phyloP scores from a whole-genome alignment of 495 filamentous ascomycete species.

The Penicillium desertorum region DNA sequence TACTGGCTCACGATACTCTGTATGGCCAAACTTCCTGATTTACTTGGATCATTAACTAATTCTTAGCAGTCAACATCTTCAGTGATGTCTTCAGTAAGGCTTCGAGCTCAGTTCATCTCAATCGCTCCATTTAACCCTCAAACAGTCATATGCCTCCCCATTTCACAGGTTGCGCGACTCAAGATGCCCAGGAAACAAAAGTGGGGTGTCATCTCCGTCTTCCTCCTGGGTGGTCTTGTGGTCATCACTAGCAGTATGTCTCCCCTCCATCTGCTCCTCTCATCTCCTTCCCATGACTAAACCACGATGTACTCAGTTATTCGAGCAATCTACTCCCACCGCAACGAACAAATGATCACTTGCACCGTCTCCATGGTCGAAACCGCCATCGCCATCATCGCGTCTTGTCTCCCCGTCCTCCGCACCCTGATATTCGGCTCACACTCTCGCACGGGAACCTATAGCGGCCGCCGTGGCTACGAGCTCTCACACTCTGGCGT shows the following conservation, averaged over 20 bases:
- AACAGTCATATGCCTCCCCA: slow-evolving; percentile 27
- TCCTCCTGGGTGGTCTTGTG: slow-evolving; percentile 26
- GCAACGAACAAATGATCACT: slow-evolving; percentile 28
- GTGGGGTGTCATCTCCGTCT: slow-evolving; percentile 24
- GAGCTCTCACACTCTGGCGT: slow-evolving; percentile 5
- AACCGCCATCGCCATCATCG: slow-evolving; percentile 30
- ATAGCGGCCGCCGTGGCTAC: slow-evolving; percentile 19
- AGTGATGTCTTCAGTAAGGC: slow-evolving; percentile 25
- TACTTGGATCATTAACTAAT: slow-evolving; percentile 1
- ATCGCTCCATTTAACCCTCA: background rate
- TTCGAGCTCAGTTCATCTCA: background rate
- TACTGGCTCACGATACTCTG: slow-evolving; percentile 28
- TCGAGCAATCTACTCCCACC: slow-evolving; percentile 26
- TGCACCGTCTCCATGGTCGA: slow-evolving; percentile 33
- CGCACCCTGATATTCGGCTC: slow-evolving; percentile 28
- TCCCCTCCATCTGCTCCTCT: background rate
- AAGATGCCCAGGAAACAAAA: slow-evolving; percentile 27
- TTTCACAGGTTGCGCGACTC: slow-evolving; percentile 23
- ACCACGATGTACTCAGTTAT: slow-evolving; percentile 16
- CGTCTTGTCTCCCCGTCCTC: slow-evolving; percentile 30
- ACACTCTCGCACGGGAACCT: slow-evolving; percentile 25
- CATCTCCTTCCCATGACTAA: background rate
- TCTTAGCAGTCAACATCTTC: slow-evolving; percentile 27
- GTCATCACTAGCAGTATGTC: slow-evolving; percentile 28
- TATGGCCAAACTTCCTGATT: slow-evolving; percentile 7